These are phyloP conservation scores for Cladorrhinum sp. DNA, from an alignment of 2,329 filamentous ascomycete genomes.

Conservation along the genomic window DNA sequence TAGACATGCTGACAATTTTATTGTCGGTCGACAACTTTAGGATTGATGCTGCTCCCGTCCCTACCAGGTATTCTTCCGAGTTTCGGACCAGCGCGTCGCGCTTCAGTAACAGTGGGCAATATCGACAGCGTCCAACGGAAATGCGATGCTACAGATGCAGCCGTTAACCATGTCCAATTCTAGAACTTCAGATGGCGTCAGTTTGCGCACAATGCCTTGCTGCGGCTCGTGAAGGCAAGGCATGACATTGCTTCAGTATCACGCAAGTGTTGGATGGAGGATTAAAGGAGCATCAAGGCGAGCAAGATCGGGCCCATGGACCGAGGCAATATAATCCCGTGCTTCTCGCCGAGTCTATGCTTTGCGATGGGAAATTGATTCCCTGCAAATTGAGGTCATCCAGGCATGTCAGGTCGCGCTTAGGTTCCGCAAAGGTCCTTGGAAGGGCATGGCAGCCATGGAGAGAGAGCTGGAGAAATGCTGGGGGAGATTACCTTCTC, in stretches of 20 bases:
- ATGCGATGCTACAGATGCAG: too few relatives aligned
- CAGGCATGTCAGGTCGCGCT: neutral
- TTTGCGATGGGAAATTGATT: conserved; percentile 4
- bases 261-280: neutral
- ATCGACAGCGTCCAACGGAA: too few relatives aligned
- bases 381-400: conserved; percentile 8
- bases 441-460: neutral
- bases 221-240: neutral
- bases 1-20: too few relatives aligned
- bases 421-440: neutral
- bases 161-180: neutral
- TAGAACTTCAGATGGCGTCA: neutral
- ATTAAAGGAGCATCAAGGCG: neutral
- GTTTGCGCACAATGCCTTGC: neutral
- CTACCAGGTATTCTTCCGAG: too few relatives aligned
- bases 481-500: neutral
- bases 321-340: conserved; percentile 9
- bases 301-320: neutral
- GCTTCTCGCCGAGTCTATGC: neutral
- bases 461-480: neutral
- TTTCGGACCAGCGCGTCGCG: too few relatives aligned
- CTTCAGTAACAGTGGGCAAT: too few relatives aligned
- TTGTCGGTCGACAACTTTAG: too few relatives aligned
- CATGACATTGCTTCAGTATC: conserved; percentile 6
- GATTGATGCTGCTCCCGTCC: too few relatives aligned